Evolutionary conservation across 1,139 yeast genomes (phyloP).

Genomic region (Pichia sp.): DNA sequence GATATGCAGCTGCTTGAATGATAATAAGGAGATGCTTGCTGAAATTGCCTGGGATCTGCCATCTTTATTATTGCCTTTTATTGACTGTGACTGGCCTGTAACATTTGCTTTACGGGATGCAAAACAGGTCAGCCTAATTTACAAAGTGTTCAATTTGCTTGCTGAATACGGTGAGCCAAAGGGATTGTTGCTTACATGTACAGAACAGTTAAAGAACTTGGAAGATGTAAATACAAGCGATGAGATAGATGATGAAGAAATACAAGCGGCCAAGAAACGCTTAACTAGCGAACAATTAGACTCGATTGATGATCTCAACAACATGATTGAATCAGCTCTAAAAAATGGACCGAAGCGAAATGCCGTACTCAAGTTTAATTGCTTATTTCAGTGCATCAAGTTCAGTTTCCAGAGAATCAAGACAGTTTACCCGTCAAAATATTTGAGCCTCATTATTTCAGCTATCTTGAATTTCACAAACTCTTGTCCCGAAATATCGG

Average conservation of each 20-base stretch:
- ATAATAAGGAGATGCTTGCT: conserved; percentile 42
- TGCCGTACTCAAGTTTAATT: conserved; percentile 45
- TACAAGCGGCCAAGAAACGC: not conserved
- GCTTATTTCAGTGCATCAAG: conserved; percentile 53
- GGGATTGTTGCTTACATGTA: conserved; percentile 62
- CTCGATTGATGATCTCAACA: conserved; percentile 1
- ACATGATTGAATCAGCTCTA: not conserved
- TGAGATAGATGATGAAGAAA: conserved; percentile 2
- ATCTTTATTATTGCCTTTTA: conserved; percentile 42
- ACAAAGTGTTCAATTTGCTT: conserved; percentile 51
- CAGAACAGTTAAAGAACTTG: conserved; percentile 48
- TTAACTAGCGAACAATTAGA: conserved; percentile 1
- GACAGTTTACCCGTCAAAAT: conserved; percentile 70
- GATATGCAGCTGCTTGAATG: conserved; percentile 36
- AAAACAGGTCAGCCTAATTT: conserved; percentile 24
- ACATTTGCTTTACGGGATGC: conserved; percentile 13
- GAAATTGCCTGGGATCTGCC: conserved; percentile 92
- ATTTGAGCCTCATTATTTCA: conserved; percentile 57
- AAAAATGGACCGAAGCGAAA: conserved; percentile 5
- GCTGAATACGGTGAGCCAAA: conserved; percentile 69
- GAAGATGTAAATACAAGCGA: conserved; percentile 19
- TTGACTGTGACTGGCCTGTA: conserved; percentile 27
- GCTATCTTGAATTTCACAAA: conserved; percentile 46
- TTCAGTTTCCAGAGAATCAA: conserved; percentile 46
- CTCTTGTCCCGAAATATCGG: conserved; percentile 26